A percentile compares a stretch with the other conserved stretches of the same genome.
phyloP scores from a whole-genome alignment of 768 basidiomycete species.

The Boletus vermiculosoides region DNA sequence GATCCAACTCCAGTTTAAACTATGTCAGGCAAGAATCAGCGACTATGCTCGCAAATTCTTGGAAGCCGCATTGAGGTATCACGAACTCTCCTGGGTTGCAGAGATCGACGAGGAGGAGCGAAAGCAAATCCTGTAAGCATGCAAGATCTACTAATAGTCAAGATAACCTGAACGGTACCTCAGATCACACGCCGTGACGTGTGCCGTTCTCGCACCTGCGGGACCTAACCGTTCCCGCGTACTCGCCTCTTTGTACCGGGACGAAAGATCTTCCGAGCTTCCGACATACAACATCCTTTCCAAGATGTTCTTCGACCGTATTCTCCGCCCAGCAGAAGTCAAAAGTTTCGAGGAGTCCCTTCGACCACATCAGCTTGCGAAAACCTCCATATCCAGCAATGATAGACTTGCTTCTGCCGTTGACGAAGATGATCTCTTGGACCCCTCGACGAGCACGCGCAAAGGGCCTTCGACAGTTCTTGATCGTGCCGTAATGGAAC shows the following conservation, averaged over 20 bases:
- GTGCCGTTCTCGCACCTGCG: constrained; percentile 94
- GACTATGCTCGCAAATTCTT: constrained; percentile 91
- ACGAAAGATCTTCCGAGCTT: constrained; percentile 82
- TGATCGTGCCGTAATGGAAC: constrained; percentile 97
- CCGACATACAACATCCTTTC: constrained; percentile 86
- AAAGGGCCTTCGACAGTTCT: constrained; percentile 94
- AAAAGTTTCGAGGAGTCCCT: constrained; percentile 86
- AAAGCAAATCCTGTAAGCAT: constrained; percentile 78
- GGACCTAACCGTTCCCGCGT: constrained; percentile 95
- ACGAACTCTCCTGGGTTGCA: constrained; percentile 88
- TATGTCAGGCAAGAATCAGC: constrained; percentile 91
- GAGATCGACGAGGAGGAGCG: constrained; percentile 95
- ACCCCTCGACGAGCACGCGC: constrained; percentile 65
- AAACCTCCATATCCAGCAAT: constrained; percentile 79
- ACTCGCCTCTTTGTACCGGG: constrained; percentile 88
- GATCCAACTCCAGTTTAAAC: constrained; percentile 80
- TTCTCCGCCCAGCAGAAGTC: constrained; percentile 86
- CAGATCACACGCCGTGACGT: constrained; percentile 90
- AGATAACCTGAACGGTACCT: constrained; percentile 8
- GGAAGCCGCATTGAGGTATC: constrained; percentile 91
- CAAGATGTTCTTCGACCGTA: constrained; percentile 99
- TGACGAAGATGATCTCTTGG: constrained; percentile 53
- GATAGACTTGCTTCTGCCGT: constrained; percentile 72
- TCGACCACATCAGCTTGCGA: constrained; percentile 93
- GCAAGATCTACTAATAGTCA: background rate